Evolutionary conservation across 371 early-diverging fungal species (phyloP).

Genomic region (Thermomucor indicae-seudaticae): DNA sequence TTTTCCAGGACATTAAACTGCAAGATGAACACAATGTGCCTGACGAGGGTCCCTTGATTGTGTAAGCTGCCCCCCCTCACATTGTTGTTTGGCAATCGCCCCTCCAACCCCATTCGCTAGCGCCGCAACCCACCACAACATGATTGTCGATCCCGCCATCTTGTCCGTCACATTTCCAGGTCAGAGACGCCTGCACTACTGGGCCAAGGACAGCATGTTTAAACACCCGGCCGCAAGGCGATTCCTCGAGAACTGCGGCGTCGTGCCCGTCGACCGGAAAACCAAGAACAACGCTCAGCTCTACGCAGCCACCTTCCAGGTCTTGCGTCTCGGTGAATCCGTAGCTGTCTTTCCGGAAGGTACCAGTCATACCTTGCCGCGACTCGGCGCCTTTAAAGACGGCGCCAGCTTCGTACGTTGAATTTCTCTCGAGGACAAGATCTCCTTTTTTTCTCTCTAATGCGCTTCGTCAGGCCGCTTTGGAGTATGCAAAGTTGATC

Average conservation of each 20-base stretch:
- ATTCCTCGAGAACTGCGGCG: slow-evolving; percentile 45
- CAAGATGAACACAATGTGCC: slow-evolving; percentile 36
- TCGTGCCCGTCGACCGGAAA: slow-evolving; percentile 54
- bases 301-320: slow-evolving; percentile 46
- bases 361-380: slow-evolving; percentile 46
- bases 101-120: slow-evolving; percentile 7
- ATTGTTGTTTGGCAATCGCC: not conserved
- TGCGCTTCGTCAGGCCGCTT: slow-evolving; percentile 39
- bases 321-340: slow-evolving; percentile 43
- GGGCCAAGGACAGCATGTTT: slow-evolving; percentile 58
- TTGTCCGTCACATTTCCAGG: slow-evolving; percentile 45
- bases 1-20: slow-evolving; percentile 38
- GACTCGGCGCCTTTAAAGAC: slow-evolving; percentile 40
- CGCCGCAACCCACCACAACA: slow-evolving; percentile 54
- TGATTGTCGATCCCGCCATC: slow-evolving; percentile 54
- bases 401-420: slow-evolving; percentile 45
- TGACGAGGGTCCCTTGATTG: slow-evolving; percentile 30
- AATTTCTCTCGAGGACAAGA: too few relatives aligned
- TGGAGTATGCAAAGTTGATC: slow-evolving; percentile 45
- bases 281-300: slow-evolving; percentile 48
- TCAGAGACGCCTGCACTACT: slow-evolving; percentile 48
- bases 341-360: slow-evolving; percentile 62
- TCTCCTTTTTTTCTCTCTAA: too few relatives aligned
- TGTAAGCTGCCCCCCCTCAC: slow-evolving; percentile 37
- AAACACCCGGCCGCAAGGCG: slow-evolving; percentile 29